Conservation (phyloP, 305 asterid species). For the Solanum hybrid region DNA sequence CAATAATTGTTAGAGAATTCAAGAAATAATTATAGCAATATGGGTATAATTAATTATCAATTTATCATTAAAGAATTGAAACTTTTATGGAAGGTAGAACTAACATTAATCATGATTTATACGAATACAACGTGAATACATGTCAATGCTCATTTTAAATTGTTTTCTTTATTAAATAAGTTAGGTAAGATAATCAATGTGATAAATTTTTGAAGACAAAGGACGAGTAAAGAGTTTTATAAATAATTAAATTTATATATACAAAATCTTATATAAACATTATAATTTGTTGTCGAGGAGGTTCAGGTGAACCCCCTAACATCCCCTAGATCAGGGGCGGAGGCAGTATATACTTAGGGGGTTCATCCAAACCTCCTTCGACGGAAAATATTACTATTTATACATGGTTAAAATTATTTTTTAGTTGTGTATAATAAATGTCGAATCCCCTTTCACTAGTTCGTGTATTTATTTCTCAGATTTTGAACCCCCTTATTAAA, state of each 20-base stretch:
- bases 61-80: neutral
- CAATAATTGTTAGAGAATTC: neutral
- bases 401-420: no score
- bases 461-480: no score
- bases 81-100: neutral
- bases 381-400: no score
- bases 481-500: no score
- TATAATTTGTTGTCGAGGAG: neutral
- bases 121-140: neutral
- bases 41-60: neutral
- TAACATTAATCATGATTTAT: neutral
- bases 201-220: neutral
- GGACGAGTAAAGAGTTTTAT: neutral
- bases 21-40: neutral
- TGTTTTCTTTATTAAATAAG: neutral
- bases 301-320: neutral
- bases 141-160: neutral
- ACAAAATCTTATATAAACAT: neutral
- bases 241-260: no score
- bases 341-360: no score
- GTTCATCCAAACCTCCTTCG: no score
- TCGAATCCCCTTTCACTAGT: no score
- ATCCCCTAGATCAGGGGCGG: neutral
- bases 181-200: neutral
- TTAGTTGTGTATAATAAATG: no score